Conservation (phyloP, 306 rosid genomes). For the Cotoneaster glaucophyllus region DNA sequence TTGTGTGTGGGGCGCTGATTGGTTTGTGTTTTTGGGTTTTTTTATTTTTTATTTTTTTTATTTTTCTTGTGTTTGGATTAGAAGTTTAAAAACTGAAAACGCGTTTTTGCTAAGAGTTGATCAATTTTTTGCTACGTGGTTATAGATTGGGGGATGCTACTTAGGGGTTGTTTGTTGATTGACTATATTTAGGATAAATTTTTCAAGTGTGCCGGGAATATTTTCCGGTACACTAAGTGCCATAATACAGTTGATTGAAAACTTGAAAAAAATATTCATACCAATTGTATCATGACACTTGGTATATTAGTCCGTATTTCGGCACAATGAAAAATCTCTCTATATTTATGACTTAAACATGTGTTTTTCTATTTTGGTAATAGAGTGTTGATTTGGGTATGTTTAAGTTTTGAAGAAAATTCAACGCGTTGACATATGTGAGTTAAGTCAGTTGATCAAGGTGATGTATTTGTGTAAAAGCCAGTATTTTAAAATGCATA, state of each 20-base stretch:
- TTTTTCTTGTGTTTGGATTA: neutral
- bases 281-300: too few relatives aligned
- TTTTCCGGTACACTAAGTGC: fast-evolving
- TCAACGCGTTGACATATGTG: too few relatives aligned
- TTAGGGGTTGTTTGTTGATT: neutral
- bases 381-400: neutral
- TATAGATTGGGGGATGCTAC: neutral
- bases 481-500: too few relatives aligned
- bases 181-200: neutral
- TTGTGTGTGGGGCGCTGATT: neutral
- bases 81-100: neutral
- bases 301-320: too few relatives aligned
- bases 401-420: neutral
- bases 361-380: neutral
- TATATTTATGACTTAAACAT: neutral
- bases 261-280: too few relatives aligned
- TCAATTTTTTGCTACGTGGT: neutral
- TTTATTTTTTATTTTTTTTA: neutral
- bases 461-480: too few relatives aligned
- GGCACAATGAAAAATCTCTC: too few relatives aligned
- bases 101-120: neutral
- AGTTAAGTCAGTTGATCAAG: too few relatives aligned
- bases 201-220: too few relatives aligned
- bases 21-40: neutral
- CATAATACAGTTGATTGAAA: too few relatives aligned